Evolutionary conservation across 495 filamentous ascomycete genomes (phyloP).

Genomic region (Penicillium herquei): DNA sequence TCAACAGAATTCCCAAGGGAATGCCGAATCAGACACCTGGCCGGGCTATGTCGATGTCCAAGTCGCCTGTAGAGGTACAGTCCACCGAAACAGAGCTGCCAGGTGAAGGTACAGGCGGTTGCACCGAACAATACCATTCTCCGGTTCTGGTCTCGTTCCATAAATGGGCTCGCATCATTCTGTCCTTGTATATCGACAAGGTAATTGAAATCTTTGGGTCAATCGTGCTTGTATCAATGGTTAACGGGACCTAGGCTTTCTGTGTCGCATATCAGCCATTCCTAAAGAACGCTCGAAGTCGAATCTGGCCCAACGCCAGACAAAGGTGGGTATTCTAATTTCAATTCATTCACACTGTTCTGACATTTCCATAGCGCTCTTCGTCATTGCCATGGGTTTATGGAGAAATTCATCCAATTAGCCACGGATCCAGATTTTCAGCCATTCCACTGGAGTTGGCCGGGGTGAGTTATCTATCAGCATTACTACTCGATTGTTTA

Average conservation of each 20-base stretch:
- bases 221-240: neutral
- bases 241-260: slow-evolving; percentile 36
- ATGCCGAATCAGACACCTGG: slow-evolving; percentile 14
- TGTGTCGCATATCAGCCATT: slow-evolving; percentile 57
- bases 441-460: slow-evolving; percentile 59
- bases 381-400: slow-evolving; percentile 54
- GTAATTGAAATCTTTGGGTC: slow-evolving; percentile 12
- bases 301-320: slow-evolving; percentile 51
- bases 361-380: slow-evolving; percentile 41
- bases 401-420: slow-evolving; percentile 54
- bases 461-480: slow-evolving; percentile 30
- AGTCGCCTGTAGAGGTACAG: slow-evolving; percentile 28
- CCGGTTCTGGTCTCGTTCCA: slow-evolving; percentile 45
- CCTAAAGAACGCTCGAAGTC: slow-evolving; percentile 54
- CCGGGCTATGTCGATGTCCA: slow-evolving; percentile 29
- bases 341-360: neutral
- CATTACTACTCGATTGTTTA: neutral
- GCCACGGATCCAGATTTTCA: slow-evolving; percentile 53
- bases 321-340: slow-evolving; percentile 38
- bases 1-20: slow-evolving; percentile 39
- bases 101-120: slow-evolving; percentile 37
- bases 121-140: slow-evolving; percentile 45
- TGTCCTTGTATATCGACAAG: slow-evolving; percentile 48
- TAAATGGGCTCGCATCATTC: slow-evolving; percentile 47
- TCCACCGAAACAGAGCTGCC: slow-evolving; percentile 33